Percentiles rank a stretch among this genome's conserved stretches.
These are phyloP conservation scores for Phytophthora cactorum DNA, from an alignment of 352 stramenopile species.

Conservation along the genomic window DNA sequence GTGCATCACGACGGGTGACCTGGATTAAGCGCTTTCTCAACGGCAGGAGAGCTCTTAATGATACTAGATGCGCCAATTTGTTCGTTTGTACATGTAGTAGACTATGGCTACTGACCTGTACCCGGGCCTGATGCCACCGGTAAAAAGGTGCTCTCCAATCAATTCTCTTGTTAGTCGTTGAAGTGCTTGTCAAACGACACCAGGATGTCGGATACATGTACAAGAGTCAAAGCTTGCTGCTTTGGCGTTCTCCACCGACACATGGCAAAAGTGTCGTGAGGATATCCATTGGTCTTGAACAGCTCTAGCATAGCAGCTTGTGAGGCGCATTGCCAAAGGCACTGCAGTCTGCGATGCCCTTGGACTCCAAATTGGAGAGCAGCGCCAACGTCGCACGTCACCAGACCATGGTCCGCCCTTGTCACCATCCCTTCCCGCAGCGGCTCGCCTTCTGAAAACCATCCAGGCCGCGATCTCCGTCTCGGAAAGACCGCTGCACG, in stretches of 20 bases:
- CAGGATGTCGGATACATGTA: not conserved
- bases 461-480: not conserved
- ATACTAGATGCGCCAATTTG: too few relatives aligned
- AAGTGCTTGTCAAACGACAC: conserved; percentile 4
- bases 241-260: conserved; percentile 16
- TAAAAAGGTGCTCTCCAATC: not conserved
- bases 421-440: conserved; percentile 2
- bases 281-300: conserved; percentile 3
- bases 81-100: not conserved
- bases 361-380: not conserved
- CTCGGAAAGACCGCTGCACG: conserved; percentile 7
- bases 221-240: conserved; percentile 11
- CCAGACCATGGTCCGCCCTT: conserved; percentile 15
- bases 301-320: not conserved
- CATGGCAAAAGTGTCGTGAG: conserved; percentile 5
- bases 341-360: not conserved
- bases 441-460: conserved; percentile 9
- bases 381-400: conserved; percentile 7
- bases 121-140: too few relatives aligned
- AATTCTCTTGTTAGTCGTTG: conserved; percentile 13
- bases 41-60: not conserved
- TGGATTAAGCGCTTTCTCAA: conserved; percentile 14
- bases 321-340: not conserved
- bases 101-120: not conserved
- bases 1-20: conserved; percentile 15